Conservation (phyloP, 306 rosid species). For the Alnus glutinosa region DNA sequence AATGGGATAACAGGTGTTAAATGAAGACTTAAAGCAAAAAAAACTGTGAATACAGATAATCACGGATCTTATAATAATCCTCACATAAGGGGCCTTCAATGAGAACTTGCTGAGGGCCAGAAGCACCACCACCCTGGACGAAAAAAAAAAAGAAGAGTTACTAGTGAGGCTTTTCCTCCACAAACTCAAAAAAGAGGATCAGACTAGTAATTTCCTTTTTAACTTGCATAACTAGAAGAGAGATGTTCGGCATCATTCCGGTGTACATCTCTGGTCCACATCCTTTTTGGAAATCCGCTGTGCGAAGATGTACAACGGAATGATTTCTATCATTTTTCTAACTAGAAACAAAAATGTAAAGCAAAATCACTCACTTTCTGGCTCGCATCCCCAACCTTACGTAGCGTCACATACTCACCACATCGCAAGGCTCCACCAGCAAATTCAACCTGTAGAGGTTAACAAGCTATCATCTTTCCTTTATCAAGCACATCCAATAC, state of each 20-base stretch:
- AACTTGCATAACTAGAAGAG: conserved; percentile 15
- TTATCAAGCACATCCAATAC: conserved; percentile 1
- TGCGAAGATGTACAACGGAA: no score
- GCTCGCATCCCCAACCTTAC: conserved; percentile 87
- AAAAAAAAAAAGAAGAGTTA: background rate
- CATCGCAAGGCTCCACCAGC: conserved; percentile 88
- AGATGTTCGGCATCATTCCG: no score
- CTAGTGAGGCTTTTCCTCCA: conserved; percentile 22
- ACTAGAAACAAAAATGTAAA: conserved; percentile 13
- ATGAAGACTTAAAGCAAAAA: conserved; percentile 59
- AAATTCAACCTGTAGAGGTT: conserved; percentile 69
- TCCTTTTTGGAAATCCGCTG: no score
- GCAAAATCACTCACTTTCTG: conserved; percentile 67
- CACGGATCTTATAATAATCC: conserved; percentile 83
- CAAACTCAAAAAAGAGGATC: background rate
- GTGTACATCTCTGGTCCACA: no score
- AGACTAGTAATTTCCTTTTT: background rate
- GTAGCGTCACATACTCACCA: conserved; percentile 84
- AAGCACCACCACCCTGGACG: conserved; percentile 77
- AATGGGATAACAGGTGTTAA: conserved; percentile 9
- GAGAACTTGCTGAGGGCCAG: conserved; percentile 85
- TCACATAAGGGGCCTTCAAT: conserved; percentile 93
- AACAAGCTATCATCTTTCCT: conserved; percentile 14
- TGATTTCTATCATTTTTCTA: background rate
- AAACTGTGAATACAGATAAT: conserved; percentile 77